Evolutionary conservation across 805 yeast genomes (phyloP).

Genomic region (Saccharomycopsis vini): DNA sequence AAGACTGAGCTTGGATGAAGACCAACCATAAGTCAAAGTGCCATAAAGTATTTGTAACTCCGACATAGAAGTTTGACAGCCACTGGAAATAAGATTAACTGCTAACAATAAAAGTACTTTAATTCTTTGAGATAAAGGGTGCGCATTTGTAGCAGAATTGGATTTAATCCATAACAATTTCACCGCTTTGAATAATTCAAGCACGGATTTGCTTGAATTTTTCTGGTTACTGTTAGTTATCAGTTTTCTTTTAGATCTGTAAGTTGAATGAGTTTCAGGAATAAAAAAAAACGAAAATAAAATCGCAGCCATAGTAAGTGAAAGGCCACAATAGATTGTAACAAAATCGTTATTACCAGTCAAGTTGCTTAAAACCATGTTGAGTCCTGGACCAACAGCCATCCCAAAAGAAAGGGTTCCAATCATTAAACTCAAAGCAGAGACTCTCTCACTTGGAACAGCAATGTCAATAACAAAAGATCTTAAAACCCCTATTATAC

Average conservation of each 20-base stretch:
- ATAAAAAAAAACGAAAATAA: slow-evolving; percentile 32
- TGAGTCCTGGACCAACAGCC: slow-evolving; percentile 53
- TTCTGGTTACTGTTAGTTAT: too few species aligned
- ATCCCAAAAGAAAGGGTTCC: slow-evolving; percentile 56
- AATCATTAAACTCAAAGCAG: slow-evolving; percentile 47
- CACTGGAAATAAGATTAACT: slow-evolving; percentile 36
- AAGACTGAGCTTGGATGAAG: slow-evolving; percentile 44
- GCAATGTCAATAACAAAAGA: slow-evolving; percentile 71
- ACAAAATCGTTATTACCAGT: slow-evolving; percentile 24
- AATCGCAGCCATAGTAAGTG: slow-evolving; percentile 27
- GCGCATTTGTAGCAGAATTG: too few species aligned
- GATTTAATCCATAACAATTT: slow-evolving; percentile 45
- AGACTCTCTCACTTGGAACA: slow-evolving; percentile 48
- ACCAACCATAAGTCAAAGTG: slow-evolving; percentile 45
- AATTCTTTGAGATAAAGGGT: slow-evolving; percentile 32
- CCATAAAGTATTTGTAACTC: slow-evolving; percentile 43
- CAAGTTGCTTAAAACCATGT: slow-evolving; percentile 7
- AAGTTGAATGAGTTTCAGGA: slow-evolving; percentile 57
- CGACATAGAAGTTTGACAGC: slow-evolving; percentile 33
- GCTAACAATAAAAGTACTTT: slow-evolving; percentile 40
- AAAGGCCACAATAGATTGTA: slow-evolving; percentile 27
- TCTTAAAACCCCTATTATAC: slow-evolving; percentile 48
- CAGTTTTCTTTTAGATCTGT: too few species aligned
- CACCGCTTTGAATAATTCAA: slow-evolving; percentile 43
- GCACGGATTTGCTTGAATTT: too few species aligned